phyloP scores from a whole-genome alignment of 208 protist genomes.

The Leptomonas seymouri region DNA sequence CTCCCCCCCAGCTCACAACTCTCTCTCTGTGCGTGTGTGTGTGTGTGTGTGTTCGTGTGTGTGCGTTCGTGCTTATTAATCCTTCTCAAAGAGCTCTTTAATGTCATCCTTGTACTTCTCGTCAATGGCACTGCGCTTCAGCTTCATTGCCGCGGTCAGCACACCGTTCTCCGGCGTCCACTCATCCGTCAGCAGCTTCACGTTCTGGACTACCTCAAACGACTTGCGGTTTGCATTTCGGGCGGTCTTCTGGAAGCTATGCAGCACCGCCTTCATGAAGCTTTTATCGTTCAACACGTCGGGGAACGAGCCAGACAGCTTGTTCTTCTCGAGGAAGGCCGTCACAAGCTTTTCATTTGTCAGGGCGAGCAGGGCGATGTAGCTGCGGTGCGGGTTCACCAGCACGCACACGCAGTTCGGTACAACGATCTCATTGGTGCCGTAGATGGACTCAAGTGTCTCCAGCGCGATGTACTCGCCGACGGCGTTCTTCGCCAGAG shows the following conservation, averaged over 20 bases:
- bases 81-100: conserved; percentile 58
- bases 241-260: conserved; percentile 56
- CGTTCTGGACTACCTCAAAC: conserved; percentile 68
- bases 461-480: conserved; percentile 95
- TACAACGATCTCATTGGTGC: conserved; percentile 47
- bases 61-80: conserved; percentile 12
- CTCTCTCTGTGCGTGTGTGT: conserved; percentile 2
- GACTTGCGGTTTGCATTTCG: conserved; percentile 60
- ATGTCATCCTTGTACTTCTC: conserved; percentile 71
- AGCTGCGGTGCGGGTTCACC: conserved; percentile 76
- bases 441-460: conserved; percentile 75
- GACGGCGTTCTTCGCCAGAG: conserved; percentile 89
- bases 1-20: background rate
- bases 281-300: conserved; percentile 47
- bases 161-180: conserved; percentile 86
- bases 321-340: conserved; percentile 62
- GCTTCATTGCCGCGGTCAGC: conserved; percentile 85
- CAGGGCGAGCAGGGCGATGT: conserved; percentile 57
- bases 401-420: conserved; percentile 78
- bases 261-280: conserved; percentile 48
- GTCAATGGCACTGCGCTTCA: conserved; percentile 69
- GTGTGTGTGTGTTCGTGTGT: background rate
- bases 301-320: conserved; percentile 45
- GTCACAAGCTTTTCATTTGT: conserved; percentile 59
- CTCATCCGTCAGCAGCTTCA: conserved; percentile 66